A percentile compares a stretch with the other conserved stretches of the same genome.
Evolutionary conservation across 352 stramenopile genomes (phyloP).

Genomic region (Pythium apleroticum): DNA sequence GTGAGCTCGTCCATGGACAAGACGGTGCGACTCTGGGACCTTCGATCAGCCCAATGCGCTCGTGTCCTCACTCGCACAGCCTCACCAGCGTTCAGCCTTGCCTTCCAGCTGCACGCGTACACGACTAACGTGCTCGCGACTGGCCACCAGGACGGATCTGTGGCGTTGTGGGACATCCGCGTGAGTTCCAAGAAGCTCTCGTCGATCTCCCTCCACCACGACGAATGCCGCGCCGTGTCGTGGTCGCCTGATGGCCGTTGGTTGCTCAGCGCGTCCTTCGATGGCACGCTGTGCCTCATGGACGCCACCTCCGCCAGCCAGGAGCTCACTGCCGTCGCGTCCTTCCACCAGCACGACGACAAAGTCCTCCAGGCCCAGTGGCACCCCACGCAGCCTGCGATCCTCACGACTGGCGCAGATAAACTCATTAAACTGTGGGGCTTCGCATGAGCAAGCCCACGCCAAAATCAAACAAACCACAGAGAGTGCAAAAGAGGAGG

Average conservation of each 20-base stretch:
- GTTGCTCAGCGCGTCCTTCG: constrained; percentile 61
- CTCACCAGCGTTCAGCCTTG: constrained; percentile 42
- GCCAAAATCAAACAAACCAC: not conserved
- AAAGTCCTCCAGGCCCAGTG: constrained; percentile 72
- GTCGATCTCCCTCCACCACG: constrained; percentile 36
- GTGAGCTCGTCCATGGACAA: constrained; percentile 55
- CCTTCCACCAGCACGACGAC: constrained; percentile 57
- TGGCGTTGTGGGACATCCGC: constrained; percentile 70
- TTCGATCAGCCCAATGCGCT: constrained; percentile 48
- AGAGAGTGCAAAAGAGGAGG: not conserved
- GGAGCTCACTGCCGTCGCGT: constrained; percentile 37
- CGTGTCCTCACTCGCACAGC: constrained; percentile 40
- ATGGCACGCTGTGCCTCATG: constrained; percentile 56
- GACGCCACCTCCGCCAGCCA: not conserved
- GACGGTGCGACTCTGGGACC: constrained; percentile 71
- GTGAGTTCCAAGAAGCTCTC: constrained; percentile 29
- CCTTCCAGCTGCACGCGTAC: constrained; percentile 36
- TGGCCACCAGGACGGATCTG: constrained; percentile 59
- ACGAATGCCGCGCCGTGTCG: constrained; percentile 60
- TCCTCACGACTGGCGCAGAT: constrained; percentile 61
- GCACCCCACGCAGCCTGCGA: constrained; percentile 52
- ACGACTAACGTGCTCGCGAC: constrained; percentile 37
- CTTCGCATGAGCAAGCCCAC: constrained; percentile 30
- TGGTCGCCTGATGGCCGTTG: constrained; percentile 62
- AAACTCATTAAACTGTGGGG: constrained; percentile 69